Base-by-base conservation (phyloP, 768 basidiomycete genomes). In the Phallus indusiatus region DNA sequence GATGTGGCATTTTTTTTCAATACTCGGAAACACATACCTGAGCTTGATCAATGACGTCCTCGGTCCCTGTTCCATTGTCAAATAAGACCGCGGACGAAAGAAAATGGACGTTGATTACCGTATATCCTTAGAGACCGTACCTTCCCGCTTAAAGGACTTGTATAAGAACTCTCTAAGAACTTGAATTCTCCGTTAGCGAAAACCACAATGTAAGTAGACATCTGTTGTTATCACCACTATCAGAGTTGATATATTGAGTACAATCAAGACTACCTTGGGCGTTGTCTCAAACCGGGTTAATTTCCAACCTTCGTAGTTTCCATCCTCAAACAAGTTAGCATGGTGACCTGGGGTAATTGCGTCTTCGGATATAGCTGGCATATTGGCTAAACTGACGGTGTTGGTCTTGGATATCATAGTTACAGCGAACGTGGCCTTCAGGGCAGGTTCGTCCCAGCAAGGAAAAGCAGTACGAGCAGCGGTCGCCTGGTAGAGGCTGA, bases 361-460 rank as follows among this genome's bases (percentile, higher is more conserved):
- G 53, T 78, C 74, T 65, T 42, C 42, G 2, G 82, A 84, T 54
- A 76, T 69, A 16, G 78, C 82, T 20, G 90, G 78, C 90, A 93
- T 95, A 73, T 97, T 98, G 74, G 84, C 86, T 61, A 98, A 74
- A 68, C 81, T 88, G 67, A 84, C 81, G 5, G 88, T 86, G 62
- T 83, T 81, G 9, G 73, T 76, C 61, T 84, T 82, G n/a, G 91
- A 90, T 66, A 94, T 78, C 78, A 94, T 76, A 12, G 85, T 86
- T 60, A 93, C 74, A 0, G 79, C 67, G 68, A 86, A 90, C 1
- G 86, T 92, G 0, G 93, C 87, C 70, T 97, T 97, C 64, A 94
- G 76, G 36, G 82, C 77, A 16, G 94, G 95, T 68, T 96, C 94
- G 68, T 96, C 94, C 90, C 90, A 95, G 74, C 86, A 90, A 24